A percentile compares a stretch with the other conserved stretches of the same genome.
phyloP scores from a whole-genome alignment of 352 stramenopile species.

The Thraustochytrium striatum region DNA sequence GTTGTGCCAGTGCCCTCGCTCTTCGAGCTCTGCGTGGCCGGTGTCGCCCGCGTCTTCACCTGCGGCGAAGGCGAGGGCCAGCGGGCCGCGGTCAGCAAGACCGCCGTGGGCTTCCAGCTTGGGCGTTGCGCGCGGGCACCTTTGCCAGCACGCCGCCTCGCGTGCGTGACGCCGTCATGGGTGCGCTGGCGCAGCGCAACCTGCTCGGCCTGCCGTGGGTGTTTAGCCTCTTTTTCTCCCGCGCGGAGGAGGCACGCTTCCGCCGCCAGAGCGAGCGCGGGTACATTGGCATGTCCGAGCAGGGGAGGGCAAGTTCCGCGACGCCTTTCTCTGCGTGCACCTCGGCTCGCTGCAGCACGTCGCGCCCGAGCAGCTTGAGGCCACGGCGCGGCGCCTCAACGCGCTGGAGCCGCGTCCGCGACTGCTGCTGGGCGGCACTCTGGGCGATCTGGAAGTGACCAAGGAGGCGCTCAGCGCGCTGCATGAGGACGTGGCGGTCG shows the following conservation, averaged over 20 bases:
- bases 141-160: conserved; percentile 15
- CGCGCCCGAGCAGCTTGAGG: neutral
- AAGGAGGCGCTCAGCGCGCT: conserved; percentile 21
- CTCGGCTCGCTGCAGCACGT: neutral
- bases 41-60: neutral
- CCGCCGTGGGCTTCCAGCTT: neutral
- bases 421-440: neutral
- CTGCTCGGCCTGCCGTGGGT: neutral
- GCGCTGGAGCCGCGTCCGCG: neutral
- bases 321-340: conserved; percentile 27
- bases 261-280: neutral
- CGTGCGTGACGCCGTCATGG: conserved; percentile 13
- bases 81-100: neutral
- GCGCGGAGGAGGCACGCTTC: conserved; percentile 17
- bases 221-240: conserved; percentile 16
- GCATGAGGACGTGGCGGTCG: neutral
- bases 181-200: conserved; percentile 3
- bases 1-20: neutral
- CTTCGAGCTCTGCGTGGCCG: conserved; percentile 5
- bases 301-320: conserved; percentile 8
- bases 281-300: conserved; percentile 19
- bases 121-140: neutral
- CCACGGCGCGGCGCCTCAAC: conserved; percentile 20
- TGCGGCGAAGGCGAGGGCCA: neutral
- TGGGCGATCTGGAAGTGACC: neutral